These are phyloP conservation scores for Penicillium sp. DNA, from an alignment of 2,329 filamentous ascomycete genomes.

Conservation along the genomic window DNA sequence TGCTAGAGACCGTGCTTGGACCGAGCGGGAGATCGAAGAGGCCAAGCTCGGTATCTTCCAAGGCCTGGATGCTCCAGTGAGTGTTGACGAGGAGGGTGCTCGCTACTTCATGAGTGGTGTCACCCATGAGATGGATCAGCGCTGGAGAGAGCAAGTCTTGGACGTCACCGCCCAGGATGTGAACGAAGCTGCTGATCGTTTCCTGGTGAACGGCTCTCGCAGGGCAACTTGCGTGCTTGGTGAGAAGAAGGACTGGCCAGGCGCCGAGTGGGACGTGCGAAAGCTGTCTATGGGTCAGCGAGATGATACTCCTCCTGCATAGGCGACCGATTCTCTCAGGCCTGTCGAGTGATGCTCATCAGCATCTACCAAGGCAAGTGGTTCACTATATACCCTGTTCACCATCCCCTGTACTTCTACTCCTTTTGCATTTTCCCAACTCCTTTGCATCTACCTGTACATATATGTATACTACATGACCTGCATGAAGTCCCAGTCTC, in stretches of 20 bases:
- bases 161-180: slow-evolving; percentile 84
- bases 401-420: slow-evolving; percentile 21
- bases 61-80: slow-evolving; percentile 80
- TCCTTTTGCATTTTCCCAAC: slow-evolving; percentile 1
- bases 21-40: slow-evolving; percentile 83
- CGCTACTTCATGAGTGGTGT: slow-evolving; percentile 80
- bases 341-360: not conserved
- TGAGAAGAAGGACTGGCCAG: slow-evolving; percentile 76
- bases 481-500: slow-evolving; percentile 21
- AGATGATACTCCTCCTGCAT: slow-evolving; percentile 8
- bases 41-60: slow-evolving; percentile 97
- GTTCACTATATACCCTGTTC: slow-evolving; percentile 10
- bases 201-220: slow-evolving; percentile 68
- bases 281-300: slow-evolving; percentile 64
- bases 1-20: slow-evolving; percentile 80
- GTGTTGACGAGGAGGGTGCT: slow-evolving; percentile 87
- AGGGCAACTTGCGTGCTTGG: slow-evolving; percentile 74
- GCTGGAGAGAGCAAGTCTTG: slow-evolving; percentile 76
- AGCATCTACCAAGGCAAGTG: slow-evolving; percentile 3
- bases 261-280: slow-evolving; percentile 70
- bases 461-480: slow-evolving; percentile 28
- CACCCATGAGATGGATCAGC: slow-evolving; percentile 85
- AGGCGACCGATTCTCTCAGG: not conserved
- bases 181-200: slow-evolving; percentile 76
- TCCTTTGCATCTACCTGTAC: slow-evolving; percentile 22